Evolutionary conservation across 2,329 filamentous ascomycete genomes (phyloP).

Genomic region (Aquanectria penicillioides): DNA sequence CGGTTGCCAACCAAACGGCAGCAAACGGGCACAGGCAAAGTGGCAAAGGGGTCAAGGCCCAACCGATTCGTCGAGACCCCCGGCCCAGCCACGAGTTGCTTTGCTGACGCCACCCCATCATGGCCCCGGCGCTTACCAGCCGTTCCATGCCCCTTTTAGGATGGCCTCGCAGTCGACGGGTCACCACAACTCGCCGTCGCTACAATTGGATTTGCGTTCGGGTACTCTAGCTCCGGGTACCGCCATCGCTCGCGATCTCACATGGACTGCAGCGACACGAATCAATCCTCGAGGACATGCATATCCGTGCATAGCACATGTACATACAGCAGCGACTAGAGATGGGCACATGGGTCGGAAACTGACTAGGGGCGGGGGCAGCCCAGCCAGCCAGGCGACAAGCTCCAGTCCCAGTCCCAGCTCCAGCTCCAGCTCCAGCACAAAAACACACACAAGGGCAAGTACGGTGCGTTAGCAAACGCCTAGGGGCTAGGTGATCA

Average conservation of each 20-base stretch:
- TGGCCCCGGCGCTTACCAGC: conserved; percentile 5
- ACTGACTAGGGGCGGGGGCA: no score
- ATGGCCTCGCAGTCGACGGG: background rate
- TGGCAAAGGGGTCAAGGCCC: background rate
- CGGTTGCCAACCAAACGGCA: conserved; percentile 11
- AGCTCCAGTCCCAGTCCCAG: no score
- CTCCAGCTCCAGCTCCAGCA: no score
- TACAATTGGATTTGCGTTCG: conserved; percentile 21
- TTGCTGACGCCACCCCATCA: conserved; percentile 16
- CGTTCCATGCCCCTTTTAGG: background rate
- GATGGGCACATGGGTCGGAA: no score
- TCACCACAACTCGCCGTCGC: conserved; percentile 14
- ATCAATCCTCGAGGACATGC: no score
- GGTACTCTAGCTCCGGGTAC: conserved; percentile 17
- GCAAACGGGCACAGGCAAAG: conserved; percentile 7
- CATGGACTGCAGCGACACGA: conserved; percentile 7
- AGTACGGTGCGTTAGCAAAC: no score
- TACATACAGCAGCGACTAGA: no score
- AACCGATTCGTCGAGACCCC: background rate
- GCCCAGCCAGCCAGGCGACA: no score
- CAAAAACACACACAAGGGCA: no score
- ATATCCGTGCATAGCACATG: no score
- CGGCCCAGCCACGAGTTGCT: conserved; percentile 13
- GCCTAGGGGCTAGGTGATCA: no score
- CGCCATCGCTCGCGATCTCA: background rate